Evolutionary conservation across 192 early-diverging fungal species (phyloP).

Genomic region (Gorgonomyces haynaldii): DNA sequence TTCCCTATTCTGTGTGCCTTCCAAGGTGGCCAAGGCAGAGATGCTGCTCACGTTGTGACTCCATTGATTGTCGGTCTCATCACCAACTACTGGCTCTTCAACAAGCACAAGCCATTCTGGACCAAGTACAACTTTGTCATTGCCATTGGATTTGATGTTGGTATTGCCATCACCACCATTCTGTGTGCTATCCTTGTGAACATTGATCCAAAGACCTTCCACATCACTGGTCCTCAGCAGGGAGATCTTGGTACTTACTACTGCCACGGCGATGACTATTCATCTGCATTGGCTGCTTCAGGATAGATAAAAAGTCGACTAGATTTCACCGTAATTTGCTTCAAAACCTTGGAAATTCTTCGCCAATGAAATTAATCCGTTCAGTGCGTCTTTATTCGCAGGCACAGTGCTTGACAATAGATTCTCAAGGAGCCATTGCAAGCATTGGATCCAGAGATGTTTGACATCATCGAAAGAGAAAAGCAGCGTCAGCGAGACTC

Average conservation of each 20-base stretch:
- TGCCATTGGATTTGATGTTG: constrained; percentile 41
- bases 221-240: too few species aligned
- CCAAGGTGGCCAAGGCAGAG: too few species aligned
- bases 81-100: constrained; percentile 33
- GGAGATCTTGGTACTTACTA: too few species aligned
- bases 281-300: background rate
- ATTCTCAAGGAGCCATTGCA: constrained; percentile 62
- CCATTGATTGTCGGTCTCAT: background rate
- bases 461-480: constrained; percentile 87
- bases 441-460: constrained; percentile 79
- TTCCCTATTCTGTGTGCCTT: background rate
- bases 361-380: background rate
- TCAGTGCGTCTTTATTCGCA: background rate
- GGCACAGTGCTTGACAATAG: constrained; percentile 4
- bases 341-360: background rate
- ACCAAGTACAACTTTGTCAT: constrained; percentile 45
- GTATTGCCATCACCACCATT: too few species aligned
- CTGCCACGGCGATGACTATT: too few species aligned
- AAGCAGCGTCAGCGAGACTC: constrained; percentile 87
- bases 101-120: constrained; percentile 44
- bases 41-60: too few species aligned
- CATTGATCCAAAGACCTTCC: too few species aligned
- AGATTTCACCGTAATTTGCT: background rate
- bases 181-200: too few species aligned
- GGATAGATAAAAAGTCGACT: background rate